Evolutionary conservation across 176 grass and related monocot genomes (phyloP).

Genomic region (Elaeis guineensis): DNA sequence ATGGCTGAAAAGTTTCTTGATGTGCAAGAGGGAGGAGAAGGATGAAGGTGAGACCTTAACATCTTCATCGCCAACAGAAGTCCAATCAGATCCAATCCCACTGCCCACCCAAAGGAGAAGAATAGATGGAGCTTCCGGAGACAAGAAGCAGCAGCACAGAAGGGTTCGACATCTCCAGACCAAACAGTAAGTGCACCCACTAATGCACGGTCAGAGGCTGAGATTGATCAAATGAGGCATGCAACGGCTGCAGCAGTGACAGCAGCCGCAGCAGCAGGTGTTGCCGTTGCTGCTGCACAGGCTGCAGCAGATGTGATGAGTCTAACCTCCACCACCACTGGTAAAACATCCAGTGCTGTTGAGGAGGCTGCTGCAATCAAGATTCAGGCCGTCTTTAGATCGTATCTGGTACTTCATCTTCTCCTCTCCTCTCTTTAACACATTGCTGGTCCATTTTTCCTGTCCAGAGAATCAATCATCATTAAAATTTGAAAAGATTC

Average conservation of each 20-base stretch:
- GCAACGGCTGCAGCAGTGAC: constrained; percentile 49
- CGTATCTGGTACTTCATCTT: constrained; percentile 49
- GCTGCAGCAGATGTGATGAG: constrained; percentile 47
- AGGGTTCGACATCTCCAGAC: constrained; percentile 4
- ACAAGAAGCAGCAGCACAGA: constrained; percentile 2
- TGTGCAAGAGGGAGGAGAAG: constrained; percentile 37
- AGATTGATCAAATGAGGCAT: constrained; percentile 51
- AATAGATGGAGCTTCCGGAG: constrained; percentile 76
- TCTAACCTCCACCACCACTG: constrained; percentile 10
- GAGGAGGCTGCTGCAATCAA: constrained; percentile 53
- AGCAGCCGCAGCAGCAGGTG: constrained; percentile 42
- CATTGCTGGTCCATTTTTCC: background rate
- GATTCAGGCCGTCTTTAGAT: constrained; percentile 77
- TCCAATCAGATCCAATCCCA: background rate
- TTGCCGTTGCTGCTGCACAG: constrained; percentile 46
- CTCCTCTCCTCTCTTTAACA: background rate
- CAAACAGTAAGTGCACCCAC: background rate
- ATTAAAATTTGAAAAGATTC: no score
- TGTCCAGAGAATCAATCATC: no score
- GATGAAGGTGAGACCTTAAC: background rate
- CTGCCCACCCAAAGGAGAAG: constrained; percentile 28
- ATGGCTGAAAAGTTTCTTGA: constrained; percentile 68
- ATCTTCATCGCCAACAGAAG: constrained; percentile 4
- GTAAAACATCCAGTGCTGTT: constrained; percentile 1
- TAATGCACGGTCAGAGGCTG: background rate